phyloP scores from a whole-genome alignment of 2,329 filamentous ascomycete genomes.

The Apiospora pterosperma region DNA sequence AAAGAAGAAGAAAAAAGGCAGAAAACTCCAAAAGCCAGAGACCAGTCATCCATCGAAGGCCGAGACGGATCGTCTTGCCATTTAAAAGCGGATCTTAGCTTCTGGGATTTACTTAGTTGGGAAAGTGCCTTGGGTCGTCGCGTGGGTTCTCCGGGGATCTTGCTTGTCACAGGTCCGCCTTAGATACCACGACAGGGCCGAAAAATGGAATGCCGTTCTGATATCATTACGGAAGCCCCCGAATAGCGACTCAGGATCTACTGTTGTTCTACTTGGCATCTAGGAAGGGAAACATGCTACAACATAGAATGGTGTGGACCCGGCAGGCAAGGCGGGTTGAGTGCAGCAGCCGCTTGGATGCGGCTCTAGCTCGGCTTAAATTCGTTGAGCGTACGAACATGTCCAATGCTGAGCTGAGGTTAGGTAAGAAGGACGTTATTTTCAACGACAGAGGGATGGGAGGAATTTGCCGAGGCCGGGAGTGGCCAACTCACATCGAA shows the following conservation, averaged over 20 bases:
- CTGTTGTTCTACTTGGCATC: neutral
- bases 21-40: too few species aligned
- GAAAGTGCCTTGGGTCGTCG: neutral
- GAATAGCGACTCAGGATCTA: neutral
- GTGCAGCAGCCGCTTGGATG: neutral
- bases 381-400: neutral
- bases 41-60: neutral
- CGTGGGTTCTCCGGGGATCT: neutral
- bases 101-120: neutral
- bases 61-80: neutral
- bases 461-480: neutral
- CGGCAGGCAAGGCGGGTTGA: neutral
- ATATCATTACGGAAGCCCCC: neutral
- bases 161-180: neutral
- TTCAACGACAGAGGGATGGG: neutral
- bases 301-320: neutral
- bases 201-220: neutral
- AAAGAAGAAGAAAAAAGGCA: neutral
- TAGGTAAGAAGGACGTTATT: neutral
- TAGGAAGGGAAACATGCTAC: neutral
- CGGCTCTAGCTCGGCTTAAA: conserved; percentile 1
- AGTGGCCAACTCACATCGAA: neutral
- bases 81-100: neutral
- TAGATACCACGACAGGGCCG: neutral
- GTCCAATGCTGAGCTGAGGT: neutral